A percentile compares a stretch with the other conserved stretches of the same genome.
phyloP scores from a whole-genome alignment of 345 rosid genomes.

The Dovyalis caffra region DNA sequence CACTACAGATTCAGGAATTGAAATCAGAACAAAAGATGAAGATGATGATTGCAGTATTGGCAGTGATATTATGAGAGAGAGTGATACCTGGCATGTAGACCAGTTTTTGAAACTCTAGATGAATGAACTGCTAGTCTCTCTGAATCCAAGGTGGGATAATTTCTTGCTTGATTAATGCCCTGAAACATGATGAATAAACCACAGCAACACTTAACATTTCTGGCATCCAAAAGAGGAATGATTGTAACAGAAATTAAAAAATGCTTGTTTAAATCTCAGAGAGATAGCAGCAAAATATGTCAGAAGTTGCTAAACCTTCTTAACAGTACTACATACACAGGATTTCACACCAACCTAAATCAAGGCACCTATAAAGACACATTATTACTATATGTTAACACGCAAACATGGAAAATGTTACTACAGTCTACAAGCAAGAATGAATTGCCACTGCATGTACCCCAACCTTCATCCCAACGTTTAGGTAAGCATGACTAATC shows the following conservation, averaged over 20 bases:
- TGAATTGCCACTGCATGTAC: background rate
- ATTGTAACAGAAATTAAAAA: background rate
- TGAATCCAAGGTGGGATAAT: constrained; percentile 15
- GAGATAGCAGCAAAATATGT: background rate
- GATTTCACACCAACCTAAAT: no score
- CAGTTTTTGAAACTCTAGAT: constrained; percentile 14
- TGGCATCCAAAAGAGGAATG: background rate
- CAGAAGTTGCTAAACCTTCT: background rate
- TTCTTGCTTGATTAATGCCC: constrained; percentile 17
- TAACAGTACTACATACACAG: no score
- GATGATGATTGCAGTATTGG: background rate
- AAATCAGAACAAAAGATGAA: constrained; percentile 1
- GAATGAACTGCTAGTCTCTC: constrained; percentile 26
- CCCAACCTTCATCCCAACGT: background rate
- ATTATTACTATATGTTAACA: no score
- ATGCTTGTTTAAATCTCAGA: background rate
- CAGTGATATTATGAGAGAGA: background rate
- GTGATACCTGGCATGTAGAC: constrained; percentile 18
- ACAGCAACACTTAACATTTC: background rate
- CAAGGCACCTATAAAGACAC: no score
- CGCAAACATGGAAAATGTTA: background rate
- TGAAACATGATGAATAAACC: constrained; percentile 2
- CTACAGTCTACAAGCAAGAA: background rate
- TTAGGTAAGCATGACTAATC: background rate
- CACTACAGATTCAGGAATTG: constrained; percentile 10